Evolutionary conservation across 2,329 filamentous ascomycete species (phyloP), one percentile per base, ranked within the genome.

Genomic region (Rhexocercosporidium sp.): DNA sequence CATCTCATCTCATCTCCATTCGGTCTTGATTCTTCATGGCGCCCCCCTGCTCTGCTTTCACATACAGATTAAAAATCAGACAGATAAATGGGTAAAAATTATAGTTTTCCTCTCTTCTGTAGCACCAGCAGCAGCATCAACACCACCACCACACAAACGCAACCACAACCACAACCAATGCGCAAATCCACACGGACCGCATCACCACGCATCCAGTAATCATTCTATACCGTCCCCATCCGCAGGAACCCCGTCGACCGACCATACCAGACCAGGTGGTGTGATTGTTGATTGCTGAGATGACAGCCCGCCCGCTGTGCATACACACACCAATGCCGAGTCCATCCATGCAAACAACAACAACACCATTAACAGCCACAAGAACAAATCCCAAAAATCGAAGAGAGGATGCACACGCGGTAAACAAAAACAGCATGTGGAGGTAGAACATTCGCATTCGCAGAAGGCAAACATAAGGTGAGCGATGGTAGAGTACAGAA

Each of bases 401-500:
- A 34, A 41, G 31, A 37, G 27, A 62, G 20, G 9, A 53, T 31
- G 20, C 29, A 34, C 27, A 25, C 53, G n/a, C 53, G 9, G 29
- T 31, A 31, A 31, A 9, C 29, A 31, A 31, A 31, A 31, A 31
- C 29, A 9, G 29, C 5, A 31, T 4, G 29, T 46, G 27, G 47
- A 60, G 25, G 18, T 20, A 41, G 53, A 29, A 49, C 11, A 20
- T 27, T 54, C 29, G 54, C 59, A 57, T 41, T 49, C 25, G 57
- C 54, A 60, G 39, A 61, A 64, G 61, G 54, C 41, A 68, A 68
- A 49, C 60, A 61, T 61, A 41, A 57, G 39, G 51, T 51, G 62
- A 53, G 62, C 62, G 57, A 59, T 59, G 62, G 37, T 68, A 68
- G 62, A 66, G 57, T 68, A 68, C 66, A 68, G 39, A 66, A 61